Evolutionary conservation across 345 rosid species (phyloP).

Genomic region (Corchorus olitorius): DNA sequence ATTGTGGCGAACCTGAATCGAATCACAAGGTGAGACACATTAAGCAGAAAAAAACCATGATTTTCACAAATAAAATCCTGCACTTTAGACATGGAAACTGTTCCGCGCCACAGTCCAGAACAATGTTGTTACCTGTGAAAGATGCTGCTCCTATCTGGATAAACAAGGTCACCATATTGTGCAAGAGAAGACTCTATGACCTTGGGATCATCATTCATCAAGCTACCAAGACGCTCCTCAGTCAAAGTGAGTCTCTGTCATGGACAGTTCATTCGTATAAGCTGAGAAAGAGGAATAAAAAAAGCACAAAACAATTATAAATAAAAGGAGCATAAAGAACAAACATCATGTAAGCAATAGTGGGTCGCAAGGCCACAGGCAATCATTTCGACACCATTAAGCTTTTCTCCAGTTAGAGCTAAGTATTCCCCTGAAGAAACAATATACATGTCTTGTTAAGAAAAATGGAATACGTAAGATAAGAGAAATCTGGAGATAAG

Average conservation of each 20-base stretch:
- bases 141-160: slow-evolving; percentile 63
- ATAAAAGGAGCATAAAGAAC: slow-evolving; percentile 28
- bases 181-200: slow-evolving; percentile 81
- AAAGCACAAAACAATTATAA: slow-evolving; percentile 17
- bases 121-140: slow-evolving; percentile 57
- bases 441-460: neutral
- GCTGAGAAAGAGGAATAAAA: slow-evolving; percentile 6
- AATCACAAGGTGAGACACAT: neutral
- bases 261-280: slow-evolving; percentile 22
- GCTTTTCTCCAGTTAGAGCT: slow-evolving; percentile 90
- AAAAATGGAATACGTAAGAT: neutral
- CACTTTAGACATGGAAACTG: neutral
- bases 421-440: slow-evolving; percentile 75
- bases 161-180: slow-evolving; percentile 84
- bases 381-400: slow-evolving; percentile 86
- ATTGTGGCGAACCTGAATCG: slow-evolving; percentile 69
- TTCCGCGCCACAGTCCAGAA: neutral
- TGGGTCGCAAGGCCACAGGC: slow-evolving; percentile 96
- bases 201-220: slow-evolving; percentile 74
- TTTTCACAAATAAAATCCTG: neutral
- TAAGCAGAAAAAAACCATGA: neutral
- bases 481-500: neutral
- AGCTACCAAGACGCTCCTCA: slow-evolving; percentile 81
- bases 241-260: slow-evolving; percentile 68
- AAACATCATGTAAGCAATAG: slow-evolving; percentile 65